phyloP scores from a whole-genome alignment of 2,329 filamentous ascomycete genomes.

The Clonostachys sp. region DNA sequence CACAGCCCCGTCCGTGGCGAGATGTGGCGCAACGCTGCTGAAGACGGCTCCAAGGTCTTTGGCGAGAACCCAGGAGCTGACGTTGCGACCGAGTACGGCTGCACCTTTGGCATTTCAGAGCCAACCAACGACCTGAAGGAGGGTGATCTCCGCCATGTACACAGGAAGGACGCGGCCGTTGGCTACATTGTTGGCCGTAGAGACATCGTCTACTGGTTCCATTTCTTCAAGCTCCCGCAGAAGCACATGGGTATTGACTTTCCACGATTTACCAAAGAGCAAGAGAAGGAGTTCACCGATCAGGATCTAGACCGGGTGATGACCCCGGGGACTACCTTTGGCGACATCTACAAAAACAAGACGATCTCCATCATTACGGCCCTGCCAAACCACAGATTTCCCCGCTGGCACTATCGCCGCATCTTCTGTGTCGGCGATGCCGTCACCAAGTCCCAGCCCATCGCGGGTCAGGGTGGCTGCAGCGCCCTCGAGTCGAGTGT shows the following conservation, averaged over 20 bases:
- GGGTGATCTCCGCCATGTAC: slow-evolving; percentile 9
- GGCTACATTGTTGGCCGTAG: slow-evolving; percentile 20
- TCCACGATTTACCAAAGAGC: slow-evolving; percentile 21
- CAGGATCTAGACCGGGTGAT: slow-evolving; percentile 11
- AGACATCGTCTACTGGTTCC: slow-evolving; percentile 26
- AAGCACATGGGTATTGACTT: slow-evolving; percentile 20
- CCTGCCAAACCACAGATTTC: slow-evolving; percentile 21
- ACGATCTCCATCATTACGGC: slow-evolving; percentile 19
- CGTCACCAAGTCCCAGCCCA: slow-evolving; percentile 15
- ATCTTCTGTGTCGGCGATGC: slow-evolving; percentile 23
- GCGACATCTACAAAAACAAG: slow-evolving; percentile 16
- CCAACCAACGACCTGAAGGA: slow-evolving; percentile 10
- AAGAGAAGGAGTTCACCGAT: slow-evolving; percentile 18
- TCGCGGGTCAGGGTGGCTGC: not conserved
- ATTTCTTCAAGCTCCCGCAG: slow-evolving; percentile 20
- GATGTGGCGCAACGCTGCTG: slow-evolving; percentile 6
- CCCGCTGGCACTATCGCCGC: slow-evolving; percentile 22
- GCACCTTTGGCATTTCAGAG: slow-evolving; percentile 30
- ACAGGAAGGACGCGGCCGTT: slow-evolving; percentile 13
- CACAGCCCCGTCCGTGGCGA: slow-evolving; percentile 25
- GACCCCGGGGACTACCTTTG: slow-evolving; percentile 15
- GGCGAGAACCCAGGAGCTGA: slow-evolving; percentile 7
- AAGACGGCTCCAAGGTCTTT: slow-evolving; percentile 2
- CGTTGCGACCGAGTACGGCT: slow-evolving; percentile 18
- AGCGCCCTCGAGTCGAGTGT: not conserved